Base-by-base conservation (phyloP, 1,139 yeast species). In the Geotrichum restrictum region DNA sequence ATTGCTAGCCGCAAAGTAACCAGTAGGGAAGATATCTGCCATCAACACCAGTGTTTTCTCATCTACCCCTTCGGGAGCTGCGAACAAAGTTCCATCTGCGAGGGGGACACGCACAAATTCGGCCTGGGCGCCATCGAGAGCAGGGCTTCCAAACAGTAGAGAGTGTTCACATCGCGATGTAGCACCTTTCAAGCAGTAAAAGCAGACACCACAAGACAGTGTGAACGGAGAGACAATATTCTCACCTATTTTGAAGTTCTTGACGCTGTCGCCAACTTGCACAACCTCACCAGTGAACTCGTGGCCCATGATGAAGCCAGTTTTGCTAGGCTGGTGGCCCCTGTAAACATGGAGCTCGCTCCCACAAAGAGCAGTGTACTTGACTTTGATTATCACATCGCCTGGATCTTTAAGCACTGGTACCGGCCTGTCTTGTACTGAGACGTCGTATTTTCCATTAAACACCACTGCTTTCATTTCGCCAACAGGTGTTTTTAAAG, bases 231-330 rank as follows among this genome's bases (percentile, higher is more conserved):
- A 73, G 16, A 79, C 94, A 6, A 87, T 95, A 54, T 78, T 75
- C 66, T 88, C 95, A 50, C 95, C 96, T 36, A 80, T 82, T 61
- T 81, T 78, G 56, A 85, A 75, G 32, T 71, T 65, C 4, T 75
- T 78, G 37, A 87, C 95, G n/a, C 51, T 54, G 1, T 68, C 75
- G 2, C 95, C 95, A 36, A 84, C 77, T 60, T 83, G 82, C 22
- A 77, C 79, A 43, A 88, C 82, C 21, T 79, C 71, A 40, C 95
- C 96, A 4, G 91, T 73, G 16, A 87, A 80, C 64, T 85, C 93
- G 65, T 85, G 93, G 31, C 93, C 93, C 59, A 85, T 73, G 18
- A 84, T 85, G 83, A 69, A 5, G 76, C 82, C 36, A 67, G 70
- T 57, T 74, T 81, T 5, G 79, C 81, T 24, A 68, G 59, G 41